Conservation (phyloP, 108 stramenopile genomes). For the Stephanodiscus minutulus region DNA sequence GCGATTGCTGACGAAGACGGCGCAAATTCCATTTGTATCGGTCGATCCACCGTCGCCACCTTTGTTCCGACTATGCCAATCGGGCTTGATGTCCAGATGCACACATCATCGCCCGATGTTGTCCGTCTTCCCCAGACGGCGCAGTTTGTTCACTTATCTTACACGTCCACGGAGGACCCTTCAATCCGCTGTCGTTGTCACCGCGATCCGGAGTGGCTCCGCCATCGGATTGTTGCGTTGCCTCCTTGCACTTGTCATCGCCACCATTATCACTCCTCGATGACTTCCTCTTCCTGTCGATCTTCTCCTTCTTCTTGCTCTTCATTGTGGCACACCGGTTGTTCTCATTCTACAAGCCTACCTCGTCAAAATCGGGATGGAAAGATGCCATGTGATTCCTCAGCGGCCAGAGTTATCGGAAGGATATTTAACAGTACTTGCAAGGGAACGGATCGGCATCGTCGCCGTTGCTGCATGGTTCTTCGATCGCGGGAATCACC, state of each 20-base stretch:
- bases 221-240: constrained; percentile 15
- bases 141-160: constrained; percentile 9
- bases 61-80: constrained; percentile 52
- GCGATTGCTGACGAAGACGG: constrained; percentile 9
- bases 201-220: no score
- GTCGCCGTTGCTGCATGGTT: background rate
- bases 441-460: constrained; percentile 38
- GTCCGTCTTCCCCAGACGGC: background rate
- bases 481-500: background rate
- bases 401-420: constrained; percentile 68
- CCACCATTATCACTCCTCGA: background rate
- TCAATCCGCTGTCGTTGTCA: background rate
- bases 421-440: constrained; percentile 63
- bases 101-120: constrained; percentile 1
- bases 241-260: background rate
- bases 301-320: constrained; percentile 31
- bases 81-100: constrained; percentile 68
- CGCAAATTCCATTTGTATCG: constrained; percentile 17
- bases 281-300: background rate
- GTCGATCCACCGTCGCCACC: background rate
- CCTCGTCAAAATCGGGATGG: constrained; percentile 47
- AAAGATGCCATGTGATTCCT: constrained; percentile 62
- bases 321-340: constrained; percentile 30
- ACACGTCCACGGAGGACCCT: constrained; percentile 15
- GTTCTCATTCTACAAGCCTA: constrained; percentile 22